Evolutionary conservation across 371 early-diverging fungal genomes (phyloP).

Genomic region (Mortierella sp.): DNA sequence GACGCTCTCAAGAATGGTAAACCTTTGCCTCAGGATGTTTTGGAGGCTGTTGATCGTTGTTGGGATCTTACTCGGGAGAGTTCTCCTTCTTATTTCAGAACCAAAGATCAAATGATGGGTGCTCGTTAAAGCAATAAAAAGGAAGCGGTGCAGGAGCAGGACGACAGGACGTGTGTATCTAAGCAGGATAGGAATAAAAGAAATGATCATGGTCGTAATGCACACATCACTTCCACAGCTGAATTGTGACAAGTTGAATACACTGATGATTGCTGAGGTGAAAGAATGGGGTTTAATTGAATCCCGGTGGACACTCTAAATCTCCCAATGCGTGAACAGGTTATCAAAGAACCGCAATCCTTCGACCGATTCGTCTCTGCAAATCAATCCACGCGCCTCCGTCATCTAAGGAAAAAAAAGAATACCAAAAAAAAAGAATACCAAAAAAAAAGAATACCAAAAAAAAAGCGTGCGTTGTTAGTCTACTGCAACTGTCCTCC

Average conservation of each 20-base stretch:
- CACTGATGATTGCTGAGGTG: too few species aligned
- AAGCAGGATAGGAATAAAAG: neutral
- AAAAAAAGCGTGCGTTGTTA: neutral
- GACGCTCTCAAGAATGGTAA: constrained; percentile 63
- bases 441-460: constrained; percentile 13
- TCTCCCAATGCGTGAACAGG: constrained; percentile 60
- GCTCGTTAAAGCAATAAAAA: neutral
- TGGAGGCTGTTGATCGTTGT: constrained; percentile 67
- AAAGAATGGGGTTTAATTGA: neutral
- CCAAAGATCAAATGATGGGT: constrained; percentile 55
- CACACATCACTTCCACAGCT: too few species aligned
- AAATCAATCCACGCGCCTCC: constrained; percentile 83
- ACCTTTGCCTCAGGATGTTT: constrained; percentile 66
- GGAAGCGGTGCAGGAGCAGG: neutral
- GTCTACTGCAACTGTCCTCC: neutral
- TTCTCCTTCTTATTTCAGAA: constrained; percentile 64
- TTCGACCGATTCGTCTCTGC: constrained; percentile 89
- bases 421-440: constrained; percentile 5
- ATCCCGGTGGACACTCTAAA: constrained; percentile 6
- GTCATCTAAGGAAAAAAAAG: constrained; percentile 67
- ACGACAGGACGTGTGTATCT: too few species aligned
- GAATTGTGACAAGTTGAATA: too few species aligned
- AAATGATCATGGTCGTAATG: too few species aligned
- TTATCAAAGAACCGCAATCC: constrained; percentile 90
- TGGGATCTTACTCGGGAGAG: constrained; percentile 63